Percentiles rank a stretch among this genome's conserved stretches.
These are phyloP conservation scores for Neofusicoccum cordaticola DNA, from an alignment of 2,329 filamentous ascomycete species.

Conservation along the genomic window DNA sequence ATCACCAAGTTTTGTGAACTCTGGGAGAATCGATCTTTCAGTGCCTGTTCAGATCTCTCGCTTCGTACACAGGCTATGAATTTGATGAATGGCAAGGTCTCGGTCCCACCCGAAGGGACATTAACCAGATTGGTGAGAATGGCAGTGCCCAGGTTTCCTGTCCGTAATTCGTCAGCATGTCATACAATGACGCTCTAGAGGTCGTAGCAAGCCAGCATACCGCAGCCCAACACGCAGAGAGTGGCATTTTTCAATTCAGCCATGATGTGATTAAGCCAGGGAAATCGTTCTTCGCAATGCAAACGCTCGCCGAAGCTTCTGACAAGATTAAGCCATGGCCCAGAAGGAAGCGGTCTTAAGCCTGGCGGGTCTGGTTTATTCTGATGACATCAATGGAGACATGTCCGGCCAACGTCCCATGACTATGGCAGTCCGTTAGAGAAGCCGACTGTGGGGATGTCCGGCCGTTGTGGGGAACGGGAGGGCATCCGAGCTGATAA, in stretches of 20 bases:
- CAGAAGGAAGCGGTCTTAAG: no score
- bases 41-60: slow-evolving; percentile 33
- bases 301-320: no score
- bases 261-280: background rate
- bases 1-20: slow-evolving; percentile 32
- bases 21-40: slow-evolving; percentile 33
- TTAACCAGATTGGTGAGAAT: slow-evolving; percentile 37
- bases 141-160: slow-evolving; percentile 40
- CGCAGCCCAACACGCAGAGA: slow-evolving; percentile 30
- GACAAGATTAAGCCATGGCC: no score
- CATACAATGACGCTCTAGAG: background rate
- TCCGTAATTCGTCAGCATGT: background rate
- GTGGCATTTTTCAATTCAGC: background rate
- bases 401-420: no score
- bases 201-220: slow-evolving; percentile 19
- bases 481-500: background rate
- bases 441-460: no score
- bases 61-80: slow-evolving; percentile 47
- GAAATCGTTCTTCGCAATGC: background rate
- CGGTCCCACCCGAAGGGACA: slow-evolving; percentile 17
- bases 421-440: no score
- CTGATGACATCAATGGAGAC: no score
- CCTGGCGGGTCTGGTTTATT: no score
- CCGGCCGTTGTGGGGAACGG: background rate
- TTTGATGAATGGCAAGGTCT: slow-evolving; percentile 25